Conservation (phyloP, 202 grass and related monocot species). For the Carex sylvatica region DNA sequence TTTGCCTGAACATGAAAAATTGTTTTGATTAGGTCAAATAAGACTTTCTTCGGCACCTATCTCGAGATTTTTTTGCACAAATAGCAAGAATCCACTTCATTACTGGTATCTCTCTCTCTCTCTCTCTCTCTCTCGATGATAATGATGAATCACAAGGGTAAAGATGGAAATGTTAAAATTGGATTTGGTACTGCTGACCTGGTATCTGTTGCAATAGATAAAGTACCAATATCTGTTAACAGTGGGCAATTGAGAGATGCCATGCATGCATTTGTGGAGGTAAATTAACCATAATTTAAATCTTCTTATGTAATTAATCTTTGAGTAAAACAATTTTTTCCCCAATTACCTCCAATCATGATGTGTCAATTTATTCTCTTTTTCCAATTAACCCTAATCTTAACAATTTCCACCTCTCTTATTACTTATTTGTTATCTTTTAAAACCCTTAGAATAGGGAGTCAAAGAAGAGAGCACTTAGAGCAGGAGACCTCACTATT, state of each 20-base stretch:
- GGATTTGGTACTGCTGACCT: not conserved
- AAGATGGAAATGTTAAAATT: not conserved
- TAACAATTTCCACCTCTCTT: not conserved
- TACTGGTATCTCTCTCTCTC: not conserved
- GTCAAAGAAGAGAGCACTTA: not conserved
- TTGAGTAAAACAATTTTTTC: not conserved
- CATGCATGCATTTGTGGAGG: not conserved
- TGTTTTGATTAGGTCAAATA: conserved; percentile 5
- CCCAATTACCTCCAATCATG: not conserved
- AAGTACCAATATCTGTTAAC: not conserved
- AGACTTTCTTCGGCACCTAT: not conserved
- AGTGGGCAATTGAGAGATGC: not conserved
- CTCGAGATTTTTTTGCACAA: not conserved
- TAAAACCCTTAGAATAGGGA: not conserved
- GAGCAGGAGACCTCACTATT: not conserved
- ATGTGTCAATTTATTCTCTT: not conserved
- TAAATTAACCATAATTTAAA: not conserved
- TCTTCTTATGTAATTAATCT: not conserved
- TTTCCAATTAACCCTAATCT: not conserved
- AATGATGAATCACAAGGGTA: not conserved
- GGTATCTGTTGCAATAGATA: not conserved
- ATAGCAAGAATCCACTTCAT: not conserved
- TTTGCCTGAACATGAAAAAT: no score
- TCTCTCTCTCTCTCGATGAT: no score
- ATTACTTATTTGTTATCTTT: not conserved